phyloP scores from a whole-genome alignment of 805 yeast genomes.

The Pichia occidentalis region DNA sequence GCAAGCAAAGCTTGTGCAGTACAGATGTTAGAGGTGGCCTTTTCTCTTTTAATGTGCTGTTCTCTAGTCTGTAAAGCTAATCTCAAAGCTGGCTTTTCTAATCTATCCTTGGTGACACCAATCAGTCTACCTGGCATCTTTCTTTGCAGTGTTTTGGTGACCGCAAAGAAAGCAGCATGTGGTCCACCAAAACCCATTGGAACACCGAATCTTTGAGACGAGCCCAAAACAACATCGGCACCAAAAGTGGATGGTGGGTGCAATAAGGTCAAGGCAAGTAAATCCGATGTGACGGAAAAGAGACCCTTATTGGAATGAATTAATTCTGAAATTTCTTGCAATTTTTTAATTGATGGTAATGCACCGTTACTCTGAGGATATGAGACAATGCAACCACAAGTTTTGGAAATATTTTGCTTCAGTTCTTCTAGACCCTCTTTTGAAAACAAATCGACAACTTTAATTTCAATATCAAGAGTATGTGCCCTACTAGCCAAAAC shows the following conservation, averaged over 20 bases:
- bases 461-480: conserved; percentile 62
- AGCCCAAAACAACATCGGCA: conserved; percentile 91
- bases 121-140: conserved; percentile 96
- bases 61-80: conserved; percentile 96
- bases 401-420: conserved; percentile 29
- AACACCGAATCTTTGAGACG: conserved; percentile 94
- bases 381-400: conserved; percentile 82
- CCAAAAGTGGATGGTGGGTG: conserved; percentile 80
- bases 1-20: conserved; percentile 97
- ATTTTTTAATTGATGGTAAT: conserved; percentile 41
- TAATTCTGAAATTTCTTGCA: conserved; percentile 50
- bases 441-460: conserved; percentile 47
- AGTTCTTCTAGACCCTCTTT: conserved; percentile 33
- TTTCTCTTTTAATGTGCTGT: conserved; percentile 95
- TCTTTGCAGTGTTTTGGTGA: conserved; percentile 70
- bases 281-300: conserved; percentile 83
- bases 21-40: conserved; percentile 96
- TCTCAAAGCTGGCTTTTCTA: conserved; percentile 84
- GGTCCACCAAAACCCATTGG: conserved; percentile 99
- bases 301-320: conserved; percentile 70
- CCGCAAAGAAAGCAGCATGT: conserved; percentile 96
- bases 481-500: conserved; percentile 76
- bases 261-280: conserved; percentile 78
- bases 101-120: conserved; percentile 86
- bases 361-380: conserved; percentile 88